A percentile compares a stretch with the other conserved stretches of the same genome.
phyloP scores from a whole-genome alignment of 176 grass and related monocot species.

The Saccharum officinarum region DNA sequence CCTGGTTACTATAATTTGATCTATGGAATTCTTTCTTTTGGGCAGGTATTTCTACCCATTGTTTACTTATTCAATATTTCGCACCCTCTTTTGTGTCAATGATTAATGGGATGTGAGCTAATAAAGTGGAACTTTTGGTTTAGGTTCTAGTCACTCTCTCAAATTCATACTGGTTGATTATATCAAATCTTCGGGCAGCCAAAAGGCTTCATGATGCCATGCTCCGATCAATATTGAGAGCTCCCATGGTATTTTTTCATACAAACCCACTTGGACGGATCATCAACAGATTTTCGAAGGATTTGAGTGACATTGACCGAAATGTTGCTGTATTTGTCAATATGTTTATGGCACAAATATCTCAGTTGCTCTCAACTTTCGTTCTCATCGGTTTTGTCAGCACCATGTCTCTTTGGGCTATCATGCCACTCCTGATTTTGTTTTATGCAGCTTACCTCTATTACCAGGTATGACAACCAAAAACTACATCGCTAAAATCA shows the following conservation, averaged over 20 bases:
- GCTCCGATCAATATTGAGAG: slow-evolving; percentile 96
- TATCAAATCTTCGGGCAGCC: slow-evolving; percentile 80
- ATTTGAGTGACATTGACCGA: slow-evolving; percentile 91
- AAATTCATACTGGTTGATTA: slow-evolving; percentile 89
- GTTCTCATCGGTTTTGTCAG: slow-evolving; percentile 95
- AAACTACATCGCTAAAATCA: neutral
- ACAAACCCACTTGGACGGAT: slow-evolving; percentile 98
- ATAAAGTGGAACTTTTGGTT: slow-evolving; percentile 14
- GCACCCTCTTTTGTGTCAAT: neutral
- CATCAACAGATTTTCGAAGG: slow-evolving; percentile 99
- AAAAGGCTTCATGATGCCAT: slow-evolving; percentile 90
- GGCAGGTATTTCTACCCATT: slow-evolving; percentile 62
- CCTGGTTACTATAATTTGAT: slow-evolving; percentile 88
- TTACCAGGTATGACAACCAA: slow-evolving; percentile 78
- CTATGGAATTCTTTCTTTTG: slow-evolving; percentile 80
- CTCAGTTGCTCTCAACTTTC: slow-evolving; percentile 94
- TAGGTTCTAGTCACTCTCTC: slow-evolving; percentile 82
- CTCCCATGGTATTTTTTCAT: slow-evolving; percentile 97
- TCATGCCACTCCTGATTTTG: slow-evolving; percentile 95
- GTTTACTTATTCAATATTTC: neutral
- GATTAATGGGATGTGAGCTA: slow-evolving; percentile 10
- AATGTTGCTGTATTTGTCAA: slow-evolving; percentile 86
- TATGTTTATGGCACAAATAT: slow-evolving; percentile 94
- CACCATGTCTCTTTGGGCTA: slow-evolving; percentile 96
- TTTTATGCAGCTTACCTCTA: slow-evolving; percentile 95